Evolutionary conservation across 2,329 filamentous ascomycete genomes (phyloP), one percentile per base, ranked within the genome.

Genomic region (Diplodia seriata): DNA sequence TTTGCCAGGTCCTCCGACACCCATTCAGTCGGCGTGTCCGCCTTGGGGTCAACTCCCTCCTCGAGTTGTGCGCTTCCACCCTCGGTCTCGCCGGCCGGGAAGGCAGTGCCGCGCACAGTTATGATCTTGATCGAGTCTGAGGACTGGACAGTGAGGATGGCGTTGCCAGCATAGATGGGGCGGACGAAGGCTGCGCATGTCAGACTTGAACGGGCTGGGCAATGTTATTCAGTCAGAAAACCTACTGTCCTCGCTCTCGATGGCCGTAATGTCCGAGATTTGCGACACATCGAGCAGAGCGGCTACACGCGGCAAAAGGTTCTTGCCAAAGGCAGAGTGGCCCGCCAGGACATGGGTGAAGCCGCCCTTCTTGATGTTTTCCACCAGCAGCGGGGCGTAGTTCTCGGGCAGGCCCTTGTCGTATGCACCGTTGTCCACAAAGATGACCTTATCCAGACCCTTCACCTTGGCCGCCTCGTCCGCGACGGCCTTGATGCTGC

Each of bases 321-420:
- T 96, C 87, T 99, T 99, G 76, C 95, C 95, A 81, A 99, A 99
- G 0, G 95, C 93, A 29, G 94, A 95, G 83, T 98, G 93, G 67
- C 91, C 90, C 49, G 91, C 91, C 74, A 99, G 86, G 71, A 99
- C 87, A 77, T 99, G 95, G 70, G 94, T 97, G 80, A 93, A 98
- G 69, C 90, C 92, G 69, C 92, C 94, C 78, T 95, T 95, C 83
- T 97, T 97, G 81, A 98, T 94, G 81, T 98, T 99, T 80, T 98
- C 94, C 63, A 93, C 91, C 50, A 99, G 85, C 56, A 99, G 85
- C 67, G 93, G 91, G n/a, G 94, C 95, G 77, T 88, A 98, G 84
- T 92, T 97, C 83, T 99, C 95, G 64, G 95, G 89, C 1, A 99
- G 87, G 61, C 93, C 93, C 88, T 94, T 97, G 76, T 98, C 94